Conservation (phyloP, 106 monocot species). For the Iris macrosiphon region DNA sequence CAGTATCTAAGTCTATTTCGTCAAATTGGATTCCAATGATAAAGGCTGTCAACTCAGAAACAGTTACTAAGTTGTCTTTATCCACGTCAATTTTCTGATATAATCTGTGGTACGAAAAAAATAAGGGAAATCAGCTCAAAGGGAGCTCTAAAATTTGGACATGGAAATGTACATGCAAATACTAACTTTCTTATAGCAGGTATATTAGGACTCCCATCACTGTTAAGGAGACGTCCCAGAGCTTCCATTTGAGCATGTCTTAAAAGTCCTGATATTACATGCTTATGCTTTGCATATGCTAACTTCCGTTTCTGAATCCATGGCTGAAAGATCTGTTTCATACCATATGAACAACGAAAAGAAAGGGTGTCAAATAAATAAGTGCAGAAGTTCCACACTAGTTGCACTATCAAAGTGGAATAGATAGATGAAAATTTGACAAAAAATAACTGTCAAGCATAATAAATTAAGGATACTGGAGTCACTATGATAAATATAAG, state of each 20-base stretch:
- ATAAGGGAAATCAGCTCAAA: too few relatives aligned
- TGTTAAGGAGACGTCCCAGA: slow-evolving; percentile 37
- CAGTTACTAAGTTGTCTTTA: slow-evolving; percentile 22
- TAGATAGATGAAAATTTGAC: too few relatives aligned
- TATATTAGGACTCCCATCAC: slow-evolving; percentile 50
- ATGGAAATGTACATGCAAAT: too few relatives aligned
- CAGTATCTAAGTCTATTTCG: slow-evolving; percentile 36
- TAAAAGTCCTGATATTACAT: slow-evolving; percentile 75
- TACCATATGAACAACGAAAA: too few relatives aligned
- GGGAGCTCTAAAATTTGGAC: too few relatives aligned
- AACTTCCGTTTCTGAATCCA: slow-evolving; percentile 77
- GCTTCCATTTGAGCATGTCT: slow-evolving; percentile 37
- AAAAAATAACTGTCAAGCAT: too few relatives aligned
- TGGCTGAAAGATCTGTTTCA: slow-evolving; percentile 65
- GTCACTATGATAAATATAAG: too few relatives aligned
- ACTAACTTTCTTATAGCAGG: slow-evolving; percentile 52
- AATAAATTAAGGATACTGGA: too few relatives aligned
- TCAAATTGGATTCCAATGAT: slow-evolving; percentile 60
- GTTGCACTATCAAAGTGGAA: too few relatives aligned
- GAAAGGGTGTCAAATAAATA: too few relatives aligned
- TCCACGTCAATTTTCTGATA: slow-evolving; percentile 55
- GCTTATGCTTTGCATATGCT: slow-evolving; percentile 76
- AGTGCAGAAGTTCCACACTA: too few relatives aligned
- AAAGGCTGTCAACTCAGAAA: slow-evolving; percentile 46
- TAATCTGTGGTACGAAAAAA: slow-evolving; percentile 48